A percentile compares a stretch with the other conserved stretches of the same genome.
phyloP scores from a whole-genome alignment of 2,329 filamentous ascomycete species.

The Fusarium pseudograminearum region DNA sequence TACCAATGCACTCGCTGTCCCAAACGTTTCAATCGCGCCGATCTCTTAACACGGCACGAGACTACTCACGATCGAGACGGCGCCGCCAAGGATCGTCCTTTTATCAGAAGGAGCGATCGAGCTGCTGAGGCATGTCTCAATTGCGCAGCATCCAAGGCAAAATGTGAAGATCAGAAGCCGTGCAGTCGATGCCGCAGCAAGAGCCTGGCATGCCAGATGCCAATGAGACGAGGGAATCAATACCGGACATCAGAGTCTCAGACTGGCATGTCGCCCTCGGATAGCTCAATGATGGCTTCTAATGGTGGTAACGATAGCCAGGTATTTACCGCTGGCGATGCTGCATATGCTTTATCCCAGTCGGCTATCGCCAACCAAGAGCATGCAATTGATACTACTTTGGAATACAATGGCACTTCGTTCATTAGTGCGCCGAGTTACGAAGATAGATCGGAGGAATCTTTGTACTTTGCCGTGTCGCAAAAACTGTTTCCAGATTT shows the following conservation, averaged over 20 bases:
- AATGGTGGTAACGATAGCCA: constrained; percentile 36
- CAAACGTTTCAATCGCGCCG: constrained; percentile 47
- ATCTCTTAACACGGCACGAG: constrained; percentile 46
- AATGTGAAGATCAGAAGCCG: constrained; percentile 47
- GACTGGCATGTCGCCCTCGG: constrained; percentile 41
- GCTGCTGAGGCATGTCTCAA: constrained; percentile 47
- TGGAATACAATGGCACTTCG: constrained; percentile 34
- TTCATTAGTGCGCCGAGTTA: constrained; percentile 32
- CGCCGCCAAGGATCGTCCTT: constrained; percentile 43
- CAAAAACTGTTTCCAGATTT: constrained; percentile 38
- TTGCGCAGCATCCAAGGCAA: constrained; percentile 46
- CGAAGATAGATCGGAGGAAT: constrained; percentile 28
- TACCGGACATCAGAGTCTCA: constrained; percentile 46
- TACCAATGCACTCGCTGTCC: constrained; percentile 48
- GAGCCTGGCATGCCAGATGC: constrained; percentile 46
- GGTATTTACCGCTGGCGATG: constrained; percentile 32
- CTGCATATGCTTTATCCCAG: constrained; percentile 31
- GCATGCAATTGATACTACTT: constrained; percentile 25
- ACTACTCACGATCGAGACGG: constrained; percentile 48
- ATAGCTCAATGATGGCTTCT: constrained; percentile 41
- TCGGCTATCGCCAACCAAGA: constrained; percentile 27
- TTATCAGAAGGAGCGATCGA: constrained; percentile 44
- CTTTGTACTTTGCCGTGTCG: constrained; percentile 30
- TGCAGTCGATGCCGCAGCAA: constrained; percentile 47
- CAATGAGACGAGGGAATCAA: constrained; percentile 42